Base-by-base conservation (phyloP, 2,329 filamentous ascomycete species). In the Cladosporium phlei region DNA sequence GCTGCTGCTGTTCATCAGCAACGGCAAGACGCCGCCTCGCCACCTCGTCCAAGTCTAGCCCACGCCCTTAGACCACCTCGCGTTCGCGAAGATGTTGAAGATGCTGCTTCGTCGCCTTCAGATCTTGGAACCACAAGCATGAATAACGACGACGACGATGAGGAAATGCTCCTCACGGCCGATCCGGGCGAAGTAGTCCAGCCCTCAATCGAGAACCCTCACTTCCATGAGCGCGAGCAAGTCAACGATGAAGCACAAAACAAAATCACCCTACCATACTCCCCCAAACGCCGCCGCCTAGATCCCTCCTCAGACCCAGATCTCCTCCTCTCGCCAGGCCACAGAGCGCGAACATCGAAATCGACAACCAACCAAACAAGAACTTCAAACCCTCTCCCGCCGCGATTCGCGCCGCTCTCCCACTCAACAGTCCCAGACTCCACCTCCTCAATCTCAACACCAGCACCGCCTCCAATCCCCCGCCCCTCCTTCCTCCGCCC, bases 251-350 rank as follows among this genome's bases (percentile, higher is more conserved):
- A n/a, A n/a, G n/a, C n/a, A n/a, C n/a, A n/a, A n/a, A n/a, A n/a
- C n/a, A n/a, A n/a, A n/a, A 48, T 14, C 47, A 52, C 22, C 20
- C 43, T 60, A 8, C 51, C 59, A 14, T 50, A 55, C 44, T 60
- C 61, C 1, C 58, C 61, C 4, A 63, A 63, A 46, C 54, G 61
- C 35, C 56, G 60, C 17, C 55, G 55, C 40, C 10, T 58, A 10
- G 52, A 59, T n/a, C n/a, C n/a, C n/a, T n/a, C n/a, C 21, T 17
- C 30, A 11, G 38, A 48, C 19, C n/a, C n/a, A n/a, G n/a, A n/a
- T n/a, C n/a, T n/a, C n/a, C n/a, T n/a, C n/a, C 42, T 40, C 22
- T 48, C 27, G 34, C 45, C 42, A 50, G n/a, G n/a, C 46, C 43
- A 35, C 52, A 21, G 17, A 28, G 12, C n/a, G n/a, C n/a, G n/a